Conservation (phyloP, 768 basidiomycete species). For the Lentinula boryana region DNA sequence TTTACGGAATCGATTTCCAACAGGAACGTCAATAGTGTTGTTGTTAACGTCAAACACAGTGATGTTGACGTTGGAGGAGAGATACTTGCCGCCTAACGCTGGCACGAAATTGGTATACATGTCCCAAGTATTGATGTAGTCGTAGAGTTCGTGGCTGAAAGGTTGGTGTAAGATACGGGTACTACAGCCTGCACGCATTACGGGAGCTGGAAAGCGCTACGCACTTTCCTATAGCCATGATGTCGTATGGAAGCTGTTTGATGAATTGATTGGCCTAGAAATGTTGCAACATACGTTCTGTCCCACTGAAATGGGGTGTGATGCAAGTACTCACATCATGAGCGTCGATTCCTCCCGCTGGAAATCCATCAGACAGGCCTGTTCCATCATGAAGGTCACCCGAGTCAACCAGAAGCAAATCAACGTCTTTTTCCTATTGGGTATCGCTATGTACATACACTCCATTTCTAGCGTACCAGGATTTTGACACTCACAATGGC, state of each 20-base stretch:
- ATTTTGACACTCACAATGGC: conserved; percentile 29
- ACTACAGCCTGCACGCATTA: neutral
- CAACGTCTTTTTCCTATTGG: conserved; percentile 59
- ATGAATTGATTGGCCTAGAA: conserved; percentile 70
- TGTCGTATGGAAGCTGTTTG: conserved; percentile 68
- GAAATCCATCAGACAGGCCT: conserved; percentile 73
- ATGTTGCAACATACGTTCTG: neutral
- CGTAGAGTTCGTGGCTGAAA: conserved; percentile 78
- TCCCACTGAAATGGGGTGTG: neutral
- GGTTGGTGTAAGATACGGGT: neutral
- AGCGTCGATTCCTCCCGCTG: conserved; percentile 62
- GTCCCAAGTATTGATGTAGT: conserved; percentile 59
- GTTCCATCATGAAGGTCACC: conserved; percentile 80
- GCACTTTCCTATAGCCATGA: conserved; percentile 81
- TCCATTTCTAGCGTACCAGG: neutral
- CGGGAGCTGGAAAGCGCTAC: conserved; percentile 17
- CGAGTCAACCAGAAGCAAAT: conserved; percentile 77
- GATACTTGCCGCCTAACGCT: conserved; percentile 62
- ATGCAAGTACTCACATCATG: conserved; percentile 46
- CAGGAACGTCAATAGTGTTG: conserved; percentile 26
- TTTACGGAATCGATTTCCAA: conserved; percentile 21
- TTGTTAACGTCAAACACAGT: conserved; percentile 47
- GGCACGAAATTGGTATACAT: conserved; percentile 71
- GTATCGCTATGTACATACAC: neutral
- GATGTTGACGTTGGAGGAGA: conserved; percentile 85